phyloP scores from a whole-genome alignment of 768 basidiomycete genomes.

The Flagelloscypha sp. region DNA sequence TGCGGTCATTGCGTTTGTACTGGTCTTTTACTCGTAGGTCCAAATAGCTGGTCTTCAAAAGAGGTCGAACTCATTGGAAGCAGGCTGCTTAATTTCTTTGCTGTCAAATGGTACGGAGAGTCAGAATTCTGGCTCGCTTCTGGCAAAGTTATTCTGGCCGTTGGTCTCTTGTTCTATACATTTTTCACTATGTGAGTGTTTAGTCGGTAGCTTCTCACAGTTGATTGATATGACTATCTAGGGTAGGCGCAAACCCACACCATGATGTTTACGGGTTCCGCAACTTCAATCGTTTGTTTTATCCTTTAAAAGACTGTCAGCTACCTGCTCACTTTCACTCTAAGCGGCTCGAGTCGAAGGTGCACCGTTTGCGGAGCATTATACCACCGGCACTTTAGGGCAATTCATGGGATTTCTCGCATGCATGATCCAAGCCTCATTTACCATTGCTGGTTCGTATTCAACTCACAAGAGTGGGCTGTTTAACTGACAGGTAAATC shows the following conservation, averaged over 20 bases:
- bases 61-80: background rate
- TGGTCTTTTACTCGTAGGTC: slow-evolving; percentile 33
- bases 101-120: slow-evolving; percentile 45
- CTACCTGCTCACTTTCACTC: background rate
- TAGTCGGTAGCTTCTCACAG: too few relatives aligned
- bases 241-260: slow-evolving; percentile 49
- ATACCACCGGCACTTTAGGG: slow-evolving; percentile 44
- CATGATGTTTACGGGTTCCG: slow-evolving; percentile 48
- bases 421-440: slow-evolving; percentile 53
- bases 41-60: slow-evolving; percentile 3
- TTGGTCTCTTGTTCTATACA: slow-evolving; percentile 44
- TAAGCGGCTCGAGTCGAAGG: slow-evolving; percentile 36
- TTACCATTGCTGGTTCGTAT: slow-evolving; percentile 51
- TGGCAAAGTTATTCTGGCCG: slow-evolving; percentile 40
- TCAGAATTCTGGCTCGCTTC: slow-evolving; percentile 49
- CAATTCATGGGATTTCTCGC: slow-evolving; percentile 57
- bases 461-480: slow-evolving; percentile 30
- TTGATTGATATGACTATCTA: too few relatives aligned
- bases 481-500: slow-evolving; percentile 17
- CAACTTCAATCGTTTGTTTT: slow-evolving; percentile 38
- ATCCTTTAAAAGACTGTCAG: background rate
- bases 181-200: slow-evolving; percentile 56
- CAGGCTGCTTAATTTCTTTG: slow-evolving; percentile 39
- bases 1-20: slow-evolving; percentile 37
- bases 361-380: slow-evolving; percentile 51